Evolutionary conservation across 208 protist species (phyloP).

Genomic region (Leishmania guyanensis): DNA sequence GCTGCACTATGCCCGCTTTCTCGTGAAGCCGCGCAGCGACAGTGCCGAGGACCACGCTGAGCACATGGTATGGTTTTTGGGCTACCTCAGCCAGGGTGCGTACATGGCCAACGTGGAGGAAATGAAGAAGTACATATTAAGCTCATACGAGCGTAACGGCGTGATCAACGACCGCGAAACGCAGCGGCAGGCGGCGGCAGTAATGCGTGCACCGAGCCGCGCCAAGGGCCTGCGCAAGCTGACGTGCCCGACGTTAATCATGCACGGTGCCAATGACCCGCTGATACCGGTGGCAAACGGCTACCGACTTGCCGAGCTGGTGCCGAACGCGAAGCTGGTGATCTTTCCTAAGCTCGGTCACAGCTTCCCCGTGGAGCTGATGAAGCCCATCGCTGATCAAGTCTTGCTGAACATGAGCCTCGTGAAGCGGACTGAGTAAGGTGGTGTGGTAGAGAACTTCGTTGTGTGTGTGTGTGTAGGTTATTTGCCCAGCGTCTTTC

Average conservation of each 20-base stretch:
- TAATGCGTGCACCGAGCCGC: conserved; percentile 59
- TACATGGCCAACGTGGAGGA: conserved; percentile 32
- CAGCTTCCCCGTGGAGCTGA: conserved; percentile 43
- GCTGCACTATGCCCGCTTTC: conserved; percentile 40
- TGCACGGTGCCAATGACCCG: conserved; percentile 68
- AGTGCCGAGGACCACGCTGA: conserved; percentile 45
- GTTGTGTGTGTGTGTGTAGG: not conserved
- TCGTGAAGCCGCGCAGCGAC: conserved; percentile 42
- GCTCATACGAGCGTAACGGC: conserved; percentile 37
- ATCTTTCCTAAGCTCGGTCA: conserved; percentile 71
- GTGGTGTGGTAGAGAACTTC: not conserved
- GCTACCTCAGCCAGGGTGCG: conserved; percentile 40
- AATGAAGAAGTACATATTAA: conserved; percentile 30
- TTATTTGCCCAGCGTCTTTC: not conserved
- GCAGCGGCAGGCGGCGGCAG: conserved; percentile 58
- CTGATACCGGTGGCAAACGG: conserved; percentile 73
- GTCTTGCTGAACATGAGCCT: conserved; percentile 53
- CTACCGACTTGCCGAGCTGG: conserved; percentile 43
- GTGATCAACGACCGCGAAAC: conserved; percentile 33
- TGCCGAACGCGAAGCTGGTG: conserved; percentile 68
- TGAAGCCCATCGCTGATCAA: conserved; percentile 45
- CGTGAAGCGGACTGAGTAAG: not conserved
- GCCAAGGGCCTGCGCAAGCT: conserved; percentile 40
- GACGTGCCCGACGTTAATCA: conserved; percentile 50
- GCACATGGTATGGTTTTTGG: conserved; percentile 46